phyloP scores from a whole-genome alignment of 164 flowering plant species.

The Magnolia changhungtana region DNA sequence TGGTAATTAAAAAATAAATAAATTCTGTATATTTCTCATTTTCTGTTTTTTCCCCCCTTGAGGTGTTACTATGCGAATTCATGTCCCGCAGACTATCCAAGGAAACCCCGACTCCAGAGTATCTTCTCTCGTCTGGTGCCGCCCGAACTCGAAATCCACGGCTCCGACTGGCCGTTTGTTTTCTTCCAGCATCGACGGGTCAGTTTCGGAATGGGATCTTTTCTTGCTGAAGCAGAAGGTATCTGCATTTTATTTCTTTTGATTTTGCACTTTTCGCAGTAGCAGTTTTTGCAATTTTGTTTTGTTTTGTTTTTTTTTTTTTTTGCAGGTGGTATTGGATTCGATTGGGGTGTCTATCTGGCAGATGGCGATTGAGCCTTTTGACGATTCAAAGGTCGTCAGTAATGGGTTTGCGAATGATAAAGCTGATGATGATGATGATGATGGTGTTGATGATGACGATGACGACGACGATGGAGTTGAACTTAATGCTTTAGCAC shows the following conservation, averaged over 20 bases:
- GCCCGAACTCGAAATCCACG: conserved; percentile 25
- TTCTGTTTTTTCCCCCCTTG: background rate
- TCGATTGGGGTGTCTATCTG: conserved; percentile 84
- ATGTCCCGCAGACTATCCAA: conserved; percentile 52
- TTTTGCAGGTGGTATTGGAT: conserved; percentile 62
- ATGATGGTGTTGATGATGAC: conserved; percentile 22
- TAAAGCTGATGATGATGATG: conserved; percentile 22
- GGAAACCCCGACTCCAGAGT: conserved; percentile 59
- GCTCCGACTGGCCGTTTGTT: conserved; percentile 47
- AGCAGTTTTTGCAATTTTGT: background rate
- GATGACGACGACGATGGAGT: conserved; percentile 36
- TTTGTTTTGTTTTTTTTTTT: background rate
- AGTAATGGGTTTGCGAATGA: conserved; percentile 54
- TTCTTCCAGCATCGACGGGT: conserved; percentile 73
- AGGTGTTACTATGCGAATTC: background rate
- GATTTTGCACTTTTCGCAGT: background rate
- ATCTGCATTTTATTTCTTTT: background rate
- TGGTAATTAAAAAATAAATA: conserved; percentile 37
- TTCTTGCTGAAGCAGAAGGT: conserved; percentile 65
- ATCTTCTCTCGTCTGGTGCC: conserved; percentile 72
- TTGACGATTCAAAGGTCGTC: conserved; percentile 18
- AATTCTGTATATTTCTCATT: background rate
- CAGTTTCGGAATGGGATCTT: conserved; percentile 83
- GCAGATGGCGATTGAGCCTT: conserved; percentile 87
- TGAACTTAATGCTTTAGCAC: conserved; percentile 33